These are phyloP conservation scores for Metschnikowia anglica DNA, from an alignment of 805 yeast genomes.

Conservation along the genomic window DNA sequence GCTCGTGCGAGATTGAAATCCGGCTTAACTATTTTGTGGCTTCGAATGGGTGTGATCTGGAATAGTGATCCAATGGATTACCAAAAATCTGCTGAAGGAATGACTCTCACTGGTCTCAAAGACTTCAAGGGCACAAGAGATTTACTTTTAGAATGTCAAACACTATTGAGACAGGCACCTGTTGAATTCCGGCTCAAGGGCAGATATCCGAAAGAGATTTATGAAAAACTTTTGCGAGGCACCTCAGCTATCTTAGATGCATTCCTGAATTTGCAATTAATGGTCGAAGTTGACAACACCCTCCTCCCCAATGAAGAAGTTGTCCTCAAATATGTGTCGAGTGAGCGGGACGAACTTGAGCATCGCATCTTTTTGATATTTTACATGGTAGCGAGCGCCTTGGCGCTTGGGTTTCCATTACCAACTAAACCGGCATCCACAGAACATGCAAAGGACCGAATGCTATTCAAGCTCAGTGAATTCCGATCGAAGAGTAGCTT, in stretches of 20 bases:
- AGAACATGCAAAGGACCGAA: slow-evolving; percentile 67
- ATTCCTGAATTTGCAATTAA: slow-evolving; percentile 67
- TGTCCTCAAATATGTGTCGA: slow-evolving; percentile 52
- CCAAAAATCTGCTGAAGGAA: slow-evolving; percentile 23
- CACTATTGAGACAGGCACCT: slow-evolving; percentile 67
- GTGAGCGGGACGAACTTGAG: slow-evolving; percentile 67
- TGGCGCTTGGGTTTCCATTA: slow-evolving; percentile 71
- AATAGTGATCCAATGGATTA: slow-evolving; percentile 66
- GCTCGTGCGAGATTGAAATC: slow-evolving; percentile 68
- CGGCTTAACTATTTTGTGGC: slow-evolving; percentile 70
- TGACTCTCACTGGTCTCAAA: slow-evolving; percentile 40
- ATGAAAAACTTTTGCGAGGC: slow-evolving; percentile 48
- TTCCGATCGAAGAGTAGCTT: slow-evolving; percentile 39
- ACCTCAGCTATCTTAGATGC: slow-evolving; percentile 72
- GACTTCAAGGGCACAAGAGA: slow-evolving; percentile 49
- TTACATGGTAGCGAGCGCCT: slow-evolving; percentile 75
- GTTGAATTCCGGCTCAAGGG: slow-evolving; percentile 76
- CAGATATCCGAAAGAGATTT: slow-evolving; percentile 56
- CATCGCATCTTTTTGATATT: slow-evolving; percentile 71
- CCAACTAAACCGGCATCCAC: slow-evolving; percentile 78
- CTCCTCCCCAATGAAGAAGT: slow-evolving; percentile 53
- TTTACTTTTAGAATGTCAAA: slow-evolving; percentile 59
- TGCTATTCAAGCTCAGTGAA: slow-evolving; percentile 63
- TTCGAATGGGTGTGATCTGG: slow-evolving; percentile 80
- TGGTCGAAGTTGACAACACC: slow-evolving; percentile 61